These are phyloP conservation scores for Apiotrichum montevideense DNA, from an alignment of 1,284 basidiomycete species.

Conservation along the genomic window DNA sequence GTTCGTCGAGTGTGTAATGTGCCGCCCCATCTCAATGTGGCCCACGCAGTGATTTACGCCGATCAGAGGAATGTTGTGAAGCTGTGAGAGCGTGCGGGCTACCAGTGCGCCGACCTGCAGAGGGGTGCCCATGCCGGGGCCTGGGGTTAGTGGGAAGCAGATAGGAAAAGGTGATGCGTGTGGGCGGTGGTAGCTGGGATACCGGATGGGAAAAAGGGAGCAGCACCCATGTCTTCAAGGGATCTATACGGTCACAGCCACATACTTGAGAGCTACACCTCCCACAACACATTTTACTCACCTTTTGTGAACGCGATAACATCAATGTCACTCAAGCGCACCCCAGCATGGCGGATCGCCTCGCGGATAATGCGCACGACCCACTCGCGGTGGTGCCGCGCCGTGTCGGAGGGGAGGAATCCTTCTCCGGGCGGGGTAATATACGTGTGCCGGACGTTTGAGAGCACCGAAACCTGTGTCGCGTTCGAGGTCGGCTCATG, in stretches of 20 bases:
- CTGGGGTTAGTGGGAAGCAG: conserved; percentile 48
- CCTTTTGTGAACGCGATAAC: conserved; percentile 98
- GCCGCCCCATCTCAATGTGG: conserved; percentile 97
- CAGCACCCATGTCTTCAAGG: no score
- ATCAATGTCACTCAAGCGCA: conserved; percentile 72
- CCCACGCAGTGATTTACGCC: conserved; percentile 99
- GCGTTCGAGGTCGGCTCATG: conserved; percentile 53
- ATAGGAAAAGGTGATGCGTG: no score
- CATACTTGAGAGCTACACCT: no score
- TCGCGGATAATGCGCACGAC: conserved; percentile 73
- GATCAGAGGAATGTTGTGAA: conserved; percentile 86
- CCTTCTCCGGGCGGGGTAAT: conserved; percentile 97
- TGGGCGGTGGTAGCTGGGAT: no score
- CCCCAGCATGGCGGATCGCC: conserved; percentile 64
- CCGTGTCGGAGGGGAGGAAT: conserved; percentile 92
- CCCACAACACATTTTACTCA: conserved; percentile 29
- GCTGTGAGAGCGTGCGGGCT: conserved; percentile 81
- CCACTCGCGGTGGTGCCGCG: conserved; percentile 94
- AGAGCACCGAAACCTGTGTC: conserved; percentile 57
- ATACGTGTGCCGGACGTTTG: conserved; percentile 91
- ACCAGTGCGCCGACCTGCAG: conserved; percentile 91
- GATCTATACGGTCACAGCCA: no score
- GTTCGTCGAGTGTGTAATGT: conserved; percentile 89
- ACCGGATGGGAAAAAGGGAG: no score
- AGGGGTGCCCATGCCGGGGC: conserved; percentile 97